Conservation (phyloP, 1,284 basidiomycete species). For the Pholiota adiposa region DNA sequence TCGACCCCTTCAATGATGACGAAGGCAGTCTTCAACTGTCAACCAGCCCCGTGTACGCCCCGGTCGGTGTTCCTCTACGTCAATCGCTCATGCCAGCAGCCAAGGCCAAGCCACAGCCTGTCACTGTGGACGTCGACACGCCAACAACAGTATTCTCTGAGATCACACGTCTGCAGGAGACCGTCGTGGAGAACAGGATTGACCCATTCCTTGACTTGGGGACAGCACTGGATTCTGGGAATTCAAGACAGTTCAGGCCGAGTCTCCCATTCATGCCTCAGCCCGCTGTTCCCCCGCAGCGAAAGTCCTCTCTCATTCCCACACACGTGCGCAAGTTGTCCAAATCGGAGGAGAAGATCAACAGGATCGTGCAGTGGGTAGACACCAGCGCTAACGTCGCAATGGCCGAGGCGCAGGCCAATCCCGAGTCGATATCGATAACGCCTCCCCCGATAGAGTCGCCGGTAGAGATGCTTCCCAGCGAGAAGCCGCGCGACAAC, state of each 20-base stretch:
- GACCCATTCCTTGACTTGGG: conserved; percentile 21
- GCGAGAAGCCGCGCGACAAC: conserved; percentile 8
- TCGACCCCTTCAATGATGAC: conserved; percentile 30
- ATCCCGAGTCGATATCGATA: conserved; percentile 3
- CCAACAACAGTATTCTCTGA: conserved; percentile 13
- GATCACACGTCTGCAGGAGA: conserved; percentile 7
- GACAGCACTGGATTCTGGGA: conserved; percentile 23
- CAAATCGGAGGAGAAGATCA: conserved; percentile 16
- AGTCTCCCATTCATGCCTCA: conserved; percentile 2
- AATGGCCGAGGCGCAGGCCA: not conserved
- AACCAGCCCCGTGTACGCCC: conserved; percentile 7
- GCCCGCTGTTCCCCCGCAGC: not conserved
- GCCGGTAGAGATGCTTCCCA: not conserved
- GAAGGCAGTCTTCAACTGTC: conserved; percentile 13
- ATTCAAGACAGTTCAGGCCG: conserved; percentile 21
- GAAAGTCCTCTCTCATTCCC: not conserved
- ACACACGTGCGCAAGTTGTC: conserved; percentile 5
- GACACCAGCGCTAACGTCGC: conserved; percentile 18
- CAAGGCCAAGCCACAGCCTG: not conserved
- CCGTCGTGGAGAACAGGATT: not conserved
- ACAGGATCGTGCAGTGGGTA: conserved; percentile 21
- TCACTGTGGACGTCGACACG: conserved; percentile 6
- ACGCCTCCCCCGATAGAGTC: not conserved
- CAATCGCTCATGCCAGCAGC: conserved; percentile 3
- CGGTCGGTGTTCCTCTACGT: conserved; percentile 12